These are phyloP conservation scores for Coniochaeta prunicola DNA, from an alignment of 2,329 filamentous ascomycete species.

Conservation along the genomic window DNA sequence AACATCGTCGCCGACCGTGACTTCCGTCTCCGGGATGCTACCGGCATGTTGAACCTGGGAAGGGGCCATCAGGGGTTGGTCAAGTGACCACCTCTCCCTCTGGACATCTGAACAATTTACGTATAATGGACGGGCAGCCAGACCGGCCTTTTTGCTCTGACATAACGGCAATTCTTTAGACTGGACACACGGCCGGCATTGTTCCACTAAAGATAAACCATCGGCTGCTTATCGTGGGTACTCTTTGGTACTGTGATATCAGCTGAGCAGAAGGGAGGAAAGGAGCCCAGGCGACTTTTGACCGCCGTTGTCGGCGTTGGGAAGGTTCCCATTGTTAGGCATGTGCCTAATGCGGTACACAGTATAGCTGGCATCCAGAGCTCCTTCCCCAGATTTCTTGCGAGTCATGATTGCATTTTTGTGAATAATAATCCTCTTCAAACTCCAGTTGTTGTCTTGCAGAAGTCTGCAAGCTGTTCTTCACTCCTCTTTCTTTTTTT, in stretches of 20 bases:
- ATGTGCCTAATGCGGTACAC: too few relatives aligned
- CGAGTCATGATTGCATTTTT: neutral
- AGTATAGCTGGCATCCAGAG: neutral
- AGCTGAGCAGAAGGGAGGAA: neutral
- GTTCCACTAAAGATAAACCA: neutral
- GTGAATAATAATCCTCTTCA: neutral
- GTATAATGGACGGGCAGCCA: neutral
- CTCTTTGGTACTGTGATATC: neutral
- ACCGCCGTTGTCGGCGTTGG: neutral
- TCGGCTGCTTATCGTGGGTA: neutral
- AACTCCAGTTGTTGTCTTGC: too few relatives aligned
- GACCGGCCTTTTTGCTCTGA: neutral
- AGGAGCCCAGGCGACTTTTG: neutral
- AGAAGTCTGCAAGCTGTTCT: neutral
- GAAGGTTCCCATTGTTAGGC: too few relatives aligned
- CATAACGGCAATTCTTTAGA: constrained; percentile 1
- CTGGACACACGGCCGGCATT: neutral
- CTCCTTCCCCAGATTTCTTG: neutral
- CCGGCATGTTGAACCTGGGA: too few relatives aligned
- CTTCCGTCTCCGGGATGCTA: too few relatives aligned
- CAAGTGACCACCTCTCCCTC: neutral
- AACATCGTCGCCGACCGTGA: neutral
- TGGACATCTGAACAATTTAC: too few relatives aligned
- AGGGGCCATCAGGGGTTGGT: neutral
- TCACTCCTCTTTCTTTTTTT: too few relatives aligned